Evolutionary conservation across 2,329 filamentous ascomycete species (phyloP), one percentile per base, ranked within the genome.

Genomic region (Arthrobotrys musiformis): DNA sequence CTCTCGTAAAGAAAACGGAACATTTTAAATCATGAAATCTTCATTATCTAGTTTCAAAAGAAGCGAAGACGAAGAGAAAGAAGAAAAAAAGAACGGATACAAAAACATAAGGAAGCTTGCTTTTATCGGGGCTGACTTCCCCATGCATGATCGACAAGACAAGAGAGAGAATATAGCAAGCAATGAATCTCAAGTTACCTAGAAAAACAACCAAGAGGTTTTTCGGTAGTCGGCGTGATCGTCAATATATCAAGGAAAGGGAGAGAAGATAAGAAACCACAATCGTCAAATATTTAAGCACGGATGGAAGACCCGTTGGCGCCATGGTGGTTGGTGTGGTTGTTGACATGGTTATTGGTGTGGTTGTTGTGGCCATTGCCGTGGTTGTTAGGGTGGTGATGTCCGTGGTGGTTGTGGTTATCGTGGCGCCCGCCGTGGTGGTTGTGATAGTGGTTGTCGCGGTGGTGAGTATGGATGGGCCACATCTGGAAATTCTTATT

Each of bases 381-480:
- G 9, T 77, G 72, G 40, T 50, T 19, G 52, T 69, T 28, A 15
- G 17, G 83, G 79, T 88, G 86, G 70, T 83, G 26, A 84, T 83
- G 76, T 86, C 86, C 8, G 86, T 86, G 80, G 88, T 88, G 4
- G 79, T 88, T 88, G 68, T 86, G 84, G 79, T 87, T 88, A 68
- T 88, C 83, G 42, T 86, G 83, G 28, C 73, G 80, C 22, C 64
- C 61, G 48, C 80, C 81, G 86, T 85, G 40, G 87, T 86, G 72
- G 19, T 17, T 8, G 33, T 58, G 54, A 40, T 58, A 37, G 33
- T 70, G 73, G 42, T 52, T 22, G 37, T 68, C 40, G n/a, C 46
- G 61, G n/a, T 50, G 42, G 17, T 74, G 72, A 58, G 63, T 66
- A 19, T 58, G 52, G 17, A 67, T 22, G 11, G 73, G 73, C 73